phyloP scores from a whole-genome alignment of 805 yeast genomes.

The Kodamaea sagamina region DNA sequence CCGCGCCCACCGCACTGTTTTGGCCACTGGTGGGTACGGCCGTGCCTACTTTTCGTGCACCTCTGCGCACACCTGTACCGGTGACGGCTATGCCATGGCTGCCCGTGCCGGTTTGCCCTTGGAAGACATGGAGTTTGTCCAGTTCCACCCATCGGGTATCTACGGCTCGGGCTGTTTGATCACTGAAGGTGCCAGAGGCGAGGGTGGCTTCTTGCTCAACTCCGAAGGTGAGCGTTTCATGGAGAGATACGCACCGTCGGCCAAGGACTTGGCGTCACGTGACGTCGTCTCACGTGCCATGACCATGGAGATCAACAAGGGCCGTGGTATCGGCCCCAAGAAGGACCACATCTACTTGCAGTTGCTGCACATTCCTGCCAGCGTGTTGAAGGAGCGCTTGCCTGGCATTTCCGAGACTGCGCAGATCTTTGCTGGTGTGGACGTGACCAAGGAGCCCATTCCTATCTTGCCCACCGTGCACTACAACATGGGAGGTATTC shows the following conservation, averaged over 20 bases:
- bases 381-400: slow-evolving; percentile 89
- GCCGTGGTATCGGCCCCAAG: slow-evolving; percentile 97
- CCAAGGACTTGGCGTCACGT: slow-evolving; percentile 97
- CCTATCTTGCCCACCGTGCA: slow-evolving; percentile 98
- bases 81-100: slow-evolving; percentile 99
- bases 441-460: slow-evolving; percentile 98
- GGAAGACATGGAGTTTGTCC: slow-evolving; percentile 96
- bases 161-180: slow-evolving; percentile 98
- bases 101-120: slow-evolving; percentile 97
- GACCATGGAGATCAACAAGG: slow-evolving; percentile 97
- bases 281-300: slow-evolving; percentile 98
- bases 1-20: slow-evolving; percentile 93
- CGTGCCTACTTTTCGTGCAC: slow-evolving; percentile 98
- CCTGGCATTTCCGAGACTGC: slow-evolving; percentile 99
- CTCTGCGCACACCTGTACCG: slow-evolving; percentile 99
- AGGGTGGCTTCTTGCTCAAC: slow-evolving; percentile 96
- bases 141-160: slow-evolving; percentile 99
- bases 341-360: slow-evolving; percentile 96
- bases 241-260: slow-evolving; percentile 99
- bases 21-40: slow-evolving; percentile 99
- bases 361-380: slow-evolving; percentile 89
- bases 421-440: slow-evolving; percentile 97
- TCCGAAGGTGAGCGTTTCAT: slow-evolving; percentile 98
- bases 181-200: slow-evolving; percentile 99
- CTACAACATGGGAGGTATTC: slow-evolving; percentile 99